Conservation (phyloP, 2,329 filamentous ascomycete genomes). For the Parafenestella ontariensis region DNA sequence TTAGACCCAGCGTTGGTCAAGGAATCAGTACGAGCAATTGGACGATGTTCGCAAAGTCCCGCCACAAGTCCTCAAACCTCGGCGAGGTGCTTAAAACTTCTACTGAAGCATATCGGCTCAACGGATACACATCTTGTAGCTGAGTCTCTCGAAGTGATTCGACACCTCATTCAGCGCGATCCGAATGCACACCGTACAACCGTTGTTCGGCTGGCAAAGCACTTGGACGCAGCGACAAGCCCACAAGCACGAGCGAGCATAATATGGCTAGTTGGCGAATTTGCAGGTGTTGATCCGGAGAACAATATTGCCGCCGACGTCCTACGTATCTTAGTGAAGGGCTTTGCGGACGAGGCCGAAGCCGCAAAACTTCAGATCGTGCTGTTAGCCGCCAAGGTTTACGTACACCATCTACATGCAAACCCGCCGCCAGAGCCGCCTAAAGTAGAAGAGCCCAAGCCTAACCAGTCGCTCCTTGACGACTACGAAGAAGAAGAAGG, state of each 20-base stretch:
- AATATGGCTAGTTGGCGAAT: slow-evolving; percentile 97
- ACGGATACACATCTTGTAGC: slow-evolving; percentile 87
- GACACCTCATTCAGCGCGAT: slow-evolving; percentile 93
- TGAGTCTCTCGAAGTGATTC: slow-evolving; percentile 91
- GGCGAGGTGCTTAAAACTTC: slow-evolving; percentile 78
- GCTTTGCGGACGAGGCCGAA: slow-evolving; percentile 84
- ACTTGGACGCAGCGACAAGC: slow-evolving; percentile 86
- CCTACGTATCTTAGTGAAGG: slow-evolving; percentile 83
- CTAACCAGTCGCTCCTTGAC: slow-evolving; percentile 30
- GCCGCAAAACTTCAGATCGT: slow-evolving; percentile 90
- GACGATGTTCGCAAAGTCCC: slow-evolving; percentile 80
- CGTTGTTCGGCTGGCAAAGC: slow-evolving; percentile 86
- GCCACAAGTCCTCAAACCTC: slow-evolving; percentile 56
- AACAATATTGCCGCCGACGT: slow-evolving; percentile 95
- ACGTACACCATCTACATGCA: slow-evolving; percentile 83
- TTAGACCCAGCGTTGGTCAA: slow-evolving; percentile 79
- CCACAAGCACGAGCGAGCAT: slow-evolving; percentile 91
- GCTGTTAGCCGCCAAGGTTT: slow-evolving; percentile 93
- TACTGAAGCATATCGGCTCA: slow-evolving; percentile 87
- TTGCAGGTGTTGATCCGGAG: slow-evolving; percentile 77
- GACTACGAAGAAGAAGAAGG: slow-evolving; percentile 47
- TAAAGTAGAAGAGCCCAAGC: slow-evolving; percentile 40
- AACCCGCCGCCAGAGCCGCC: slow-evolving; percentile 53
- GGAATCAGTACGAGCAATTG: slow-evolving; percentile 91
- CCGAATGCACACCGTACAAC: slow-evolving; percentile 82